These are phyloP conservation scores for Tubosaeta sp. DNA, from an alignment of 768 basidiomycete species.

Conservation along the genomic window DNA sequence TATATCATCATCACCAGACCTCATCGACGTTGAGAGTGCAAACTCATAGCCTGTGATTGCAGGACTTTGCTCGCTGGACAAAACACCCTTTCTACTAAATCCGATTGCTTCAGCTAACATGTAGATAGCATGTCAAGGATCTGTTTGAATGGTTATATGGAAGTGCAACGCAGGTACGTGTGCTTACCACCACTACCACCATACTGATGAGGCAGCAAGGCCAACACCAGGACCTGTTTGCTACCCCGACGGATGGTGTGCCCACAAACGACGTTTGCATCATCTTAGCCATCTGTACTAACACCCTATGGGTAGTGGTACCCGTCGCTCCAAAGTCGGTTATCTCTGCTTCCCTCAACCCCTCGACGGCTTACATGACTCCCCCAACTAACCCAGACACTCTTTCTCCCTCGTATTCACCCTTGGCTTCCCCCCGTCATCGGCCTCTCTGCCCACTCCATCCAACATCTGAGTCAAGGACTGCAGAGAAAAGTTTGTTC, in stretches of 20 bases:
- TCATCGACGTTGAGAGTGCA: constrained; percentile 26
- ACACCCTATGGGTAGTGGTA: no score
- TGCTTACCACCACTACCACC: no score
- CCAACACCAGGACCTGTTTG: no score
- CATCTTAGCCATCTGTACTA: no score
- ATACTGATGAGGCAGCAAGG: no score
- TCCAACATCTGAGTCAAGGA: constrained; percentile 41
- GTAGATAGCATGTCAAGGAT: constrained; percentile 17
- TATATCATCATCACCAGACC: constrained; percentile 24
- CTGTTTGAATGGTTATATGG: constrained; percentile 11
- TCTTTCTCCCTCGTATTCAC: constrained; percentile 48
- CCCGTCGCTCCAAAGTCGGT: no score
- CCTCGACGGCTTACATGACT: no score
- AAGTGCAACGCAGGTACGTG: no score
- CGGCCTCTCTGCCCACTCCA: constrained; percentile 58
- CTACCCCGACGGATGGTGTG: no score
- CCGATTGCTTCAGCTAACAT: constrained; percentile 31
- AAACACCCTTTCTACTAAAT: constrained; percentile 25
- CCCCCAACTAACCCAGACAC: constrained; percentile 36
- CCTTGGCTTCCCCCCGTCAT: constrained; percentile 54
- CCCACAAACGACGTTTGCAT: no score
- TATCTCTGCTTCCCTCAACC: no score
- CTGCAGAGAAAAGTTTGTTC: constrained; percentile 44
- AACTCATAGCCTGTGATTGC: constrained; percentile 15
- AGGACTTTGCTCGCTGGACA: constrained; percentile 12